Base-by-base conservation (phyloP, 768 basidiomycete species). In the Rubroboletus satanas region DNA sequence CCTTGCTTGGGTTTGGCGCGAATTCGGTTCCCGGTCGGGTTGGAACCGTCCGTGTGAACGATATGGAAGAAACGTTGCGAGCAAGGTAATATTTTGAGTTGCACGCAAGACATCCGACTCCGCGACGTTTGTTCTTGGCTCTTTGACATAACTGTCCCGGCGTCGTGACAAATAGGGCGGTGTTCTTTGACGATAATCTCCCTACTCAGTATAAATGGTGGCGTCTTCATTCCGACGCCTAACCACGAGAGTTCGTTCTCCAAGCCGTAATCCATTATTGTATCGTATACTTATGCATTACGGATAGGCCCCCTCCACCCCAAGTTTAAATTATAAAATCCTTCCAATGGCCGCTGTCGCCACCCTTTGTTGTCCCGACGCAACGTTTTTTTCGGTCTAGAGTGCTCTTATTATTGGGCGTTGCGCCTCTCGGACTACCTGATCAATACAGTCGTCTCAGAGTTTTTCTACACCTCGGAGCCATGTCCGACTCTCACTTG, bases 401-500 rank as follows among this genome's bases (percentile, higher is more conserved):
- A 36, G 9, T 55, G 35, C 38, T 44, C 41, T 21, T 33, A 7
- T 21, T 50, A 11, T 17, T 10, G 1, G 39, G 36, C 26, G 18
- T 45, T 43, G 49, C 44, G 39, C 29, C 46, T 23, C 17, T 35
- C 41, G 23, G 33, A 21, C 33, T 18, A 14, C 39, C 26, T 15
- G 18, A 35, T 18, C 15, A 9, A 8, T 12, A 14, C 15, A 26
- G 17, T 14, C 23, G 21, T 54, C 29, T 9, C 14, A 43, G 37
- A 38, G 15, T 3, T 23, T 39, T 21, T 41, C 12, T 21, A 3
- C 35, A 31, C 4, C 38, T 32, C 26, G 12, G 17, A 43, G 12
- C 32, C 49, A 86, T 84, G 86, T 72, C 83, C 32, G 84, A 88
- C 67, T 88, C 88, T 66, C 82, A 82, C 21, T 73, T 88, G 21